A percentile compares a stretch with the other conserved stretches of the same genome.
phyloP scores from a whole-genome alignment of 208 protist genomes.

The Wallacemonas sp. region DNA sequence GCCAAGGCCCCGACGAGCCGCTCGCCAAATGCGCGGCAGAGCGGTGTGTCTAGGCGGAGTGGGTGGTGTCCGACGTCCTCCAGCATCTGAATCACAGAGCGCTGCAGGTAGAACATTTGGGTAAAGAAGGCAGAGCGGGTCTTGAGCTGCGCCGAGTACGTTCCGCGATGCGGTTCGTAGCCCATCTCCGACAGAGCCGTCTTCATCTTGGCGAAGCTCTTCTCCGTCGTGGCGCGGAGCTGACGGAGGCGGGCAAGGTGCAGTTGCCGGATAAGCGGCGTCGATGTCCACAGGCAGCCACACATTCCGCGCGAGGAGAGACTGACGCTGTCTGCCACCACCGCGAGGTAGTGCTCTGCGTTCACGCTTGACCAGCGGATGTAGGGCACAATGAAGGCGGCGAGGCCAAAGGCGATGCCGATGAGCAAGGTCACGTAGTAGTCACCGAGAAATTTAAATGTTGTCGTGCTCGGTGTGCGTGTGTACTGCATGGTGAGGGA shows the following conservation, averaged over 20 bases:
- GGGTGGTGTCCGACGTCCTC: conserved; percentile 71
- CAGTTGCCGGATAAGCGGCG: conserved; percentile 70
- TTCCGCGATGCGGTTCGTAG: conserved; percentile 81
- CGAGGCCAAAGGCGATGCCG: conserved; percentile 68
- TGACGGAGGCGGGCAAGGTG: conserved; percentile 75
- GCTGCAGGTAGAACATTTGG: conserved; percentile 54
- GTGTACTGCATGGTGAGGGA: conserved; percentile 80
- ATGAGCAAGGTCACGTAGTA: conserved; percentile 81
- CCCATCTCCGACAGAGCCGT: conserved; percentile 57
- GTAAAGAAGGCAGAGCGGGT: conserved; percentile 61
- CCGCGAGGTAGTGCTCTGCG: conserved; percentile 62
- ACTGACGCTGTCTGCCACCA: conserved; percentile 74
- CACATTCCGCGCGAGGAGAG: conserved; percentile 77
- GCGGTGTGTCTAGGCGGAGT: conserved; percentile 57
- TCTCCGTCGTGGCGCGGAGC: conserved; percentile 54
- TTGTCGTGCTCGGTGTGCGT: conserved; percentile 40
- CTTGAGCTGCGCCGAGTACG: conserved; percentile 57
- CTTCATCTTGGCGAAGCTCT: conserved; percentile 46
- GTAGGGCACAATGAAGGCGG: conserved; percentile 76
- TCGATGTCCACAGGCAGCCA: conserved; percentile 72
- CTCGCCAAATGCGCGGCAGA: conserved; percentile 66
- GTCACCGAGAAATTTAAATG: conserved; percentile 58
- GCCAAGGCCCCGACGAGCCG: conserved; percentile 52
- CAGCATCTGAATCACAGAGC: conserved; percentile 75
- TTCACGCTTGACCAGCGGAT: conserved; percentile 86